Percentiles rank a stretch among this genome's conserved stretches.
These are phyloP conservation scores for Erigeron philadelphicus DNA, from an alignment of 140 eudicot species.

Conservation along the genomic window DNA sequence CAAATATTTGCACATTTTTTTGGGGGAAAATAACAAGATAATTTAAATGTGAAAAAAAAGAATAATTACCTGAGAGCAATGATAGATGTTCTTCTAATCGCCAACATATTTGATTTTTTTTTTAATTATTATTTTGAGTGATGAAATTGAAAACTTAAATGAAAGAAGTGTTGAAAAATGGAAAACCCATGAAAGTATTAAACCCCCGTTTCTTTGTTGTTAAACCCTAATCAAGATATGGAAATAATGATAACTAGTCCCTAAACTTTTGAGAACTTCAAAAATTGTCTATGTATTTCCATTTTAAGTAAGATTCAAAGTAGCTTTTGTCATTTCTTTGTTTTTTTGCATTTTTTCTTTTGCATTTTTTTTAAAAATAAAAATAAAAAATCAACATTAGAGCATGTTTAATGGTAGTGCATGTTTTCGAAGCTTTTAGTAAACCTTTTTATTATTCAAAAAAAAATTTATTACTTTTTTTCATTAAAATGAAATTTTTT, in stretches of 20 bases:
- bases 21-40: background rate
- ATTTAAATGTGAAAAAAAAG: background rate
- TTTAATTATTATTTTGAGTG: background rate
- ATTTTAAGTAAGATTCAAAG: too few relatives aligned
- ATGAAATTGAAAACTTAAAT: background rate
- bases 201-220: conserved; percentile 22
- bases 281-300: conserved; percentile 7
- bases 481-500: too few relatives aligned
- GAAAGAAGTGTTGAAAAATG: background rate
- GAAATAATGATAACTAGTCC: background rate
- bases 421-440: too few relatives aligned
- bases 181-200: conserved; percentile 11
- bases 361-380: too few relatives aligned
- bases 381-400: too few relatives aligned
- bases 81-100: conserved; percentile 29
- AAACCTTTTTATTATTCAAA: too few relatives aligned
- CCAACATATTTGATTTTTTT: conserved; percentile 25
- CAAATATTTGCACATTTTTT: conserved; percentile 9
- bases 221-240: conserved; percentile 29
- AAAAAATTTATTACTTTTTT: too few relatives aligned
- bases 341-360: background rate
- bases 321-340: background rate
- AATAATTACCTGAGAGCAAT: conserved; percentile 22
- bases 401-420: too few relatives aligned
- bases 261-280: background rate